These are phyloP conservation scores for Meyerozyma carpophila DNA, from an alignment of 1,139 yeast genomes.

Conservation along the genomic window DNA sequence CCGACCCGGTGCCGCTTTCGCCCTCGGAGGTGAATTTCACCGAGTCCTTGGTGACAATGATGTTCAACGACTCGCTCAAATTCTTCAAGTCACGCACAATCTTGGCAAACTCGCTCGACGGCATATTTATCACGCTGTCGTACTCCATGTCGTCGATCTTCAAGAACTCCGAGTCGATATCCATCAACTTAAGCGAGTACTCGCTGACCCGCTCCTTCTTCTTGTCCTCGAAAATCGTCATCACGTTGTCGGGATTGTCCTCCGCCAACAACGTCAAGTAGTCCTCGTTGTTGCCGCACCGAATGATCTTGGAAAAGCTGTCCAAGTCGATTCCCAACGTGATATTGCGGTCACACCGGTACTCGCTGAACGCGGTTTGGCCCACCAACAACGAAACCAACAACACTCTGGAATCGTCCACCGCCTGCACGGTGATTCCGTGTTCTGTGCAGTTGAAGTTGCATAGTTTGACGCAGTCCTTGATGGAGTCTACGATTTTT, in stretches of 20 bases:
- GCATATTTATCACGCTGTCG: slow-evolving; percentile 83
- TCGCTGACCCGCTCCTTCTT: slow-evolving; percentile 89
- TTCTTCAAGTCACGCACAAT: slow-evolving; percentile 84
- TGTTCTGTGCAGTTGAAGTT: slow-evolving; percentile 94
- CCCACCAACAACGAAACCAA: slow-evolving; percentile 86
- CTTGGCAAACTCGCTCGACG: slow-evolving; percentile 82
- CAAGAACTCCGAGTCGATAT: slow-evolving; percentile 91
- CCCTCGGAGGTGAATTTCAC: slow-evolving; percentile 90
- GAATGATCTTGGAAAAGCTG: slow-evolving; percentile 79
- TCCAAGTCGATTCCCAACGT: slow-evolving; percentile 90
- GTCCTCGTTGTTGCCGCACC: slow-evolving; percentile 89
- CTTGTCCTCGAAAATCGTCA: slow-evolving; percentile 84
- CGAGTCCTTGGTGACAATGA: slow-evolving; percentile 86
- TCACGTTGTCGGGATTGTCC: slow-evolving; percentile 79
- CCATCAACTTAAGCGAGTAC: slow-evolving; percentile 89
- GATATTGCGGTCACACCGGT: slow-evolving; percentile 92
- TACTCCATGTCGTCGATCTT: slow-evolving; percentile 93
- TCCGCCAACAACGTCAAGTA: slow-evolving; percentile 85
- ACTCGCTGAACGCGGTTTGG: slow-evolving; percentile 83
- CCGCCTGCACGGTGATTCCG: slow-evolving; percentile 95
- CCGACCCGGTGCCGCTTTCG: slow-evolving; percentile 84
- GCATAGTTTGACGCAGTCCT: slow-evolving; percentile 90
- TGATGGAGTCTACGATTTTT: slow-evolving; percentile 86
- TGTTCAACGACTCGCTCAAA: slow-evolving; percentile 80
- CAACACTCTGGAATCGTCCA: slow-evolving; percentile 94